These are phyloP conservation scores for Ustilago nuda DNA, from an alignment of 1,284 basidiomycete genomes.

Conservation along the genomic window DNA sequence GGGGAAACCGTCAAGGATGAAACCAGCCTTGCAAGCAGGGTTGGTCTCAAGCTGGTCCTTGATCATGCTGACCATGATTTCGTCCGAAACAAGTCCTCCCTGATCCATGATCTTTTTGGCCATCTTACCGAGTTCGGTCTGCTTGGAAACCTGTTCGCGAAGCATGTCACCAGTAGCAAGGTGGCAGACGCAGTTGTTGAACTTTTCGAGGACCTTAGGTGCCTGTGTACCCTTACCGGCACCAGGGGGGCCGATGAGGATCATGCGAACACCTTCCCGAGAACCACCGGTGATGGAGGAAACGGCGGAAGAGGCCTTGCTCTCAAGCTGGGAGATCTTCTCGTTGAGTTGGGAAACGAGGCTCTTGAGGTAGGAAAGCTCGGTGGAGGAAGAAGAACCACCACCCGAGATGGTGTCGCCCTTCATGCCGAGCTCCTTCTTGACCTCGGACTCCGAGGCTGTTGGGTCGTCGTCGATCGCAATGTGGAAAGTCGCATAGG, in stretches of 20 bases:
- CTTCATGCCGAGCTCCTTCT: slow-evolving; percentile 48
- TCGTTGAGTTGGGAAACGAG: slow-evolving; percentile 66
- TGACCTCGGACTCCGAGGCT: slow-evolving; percentile 45
- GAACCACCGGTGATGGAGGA: slow-evolving; percentile 27
- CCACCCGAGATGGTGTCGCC: slow-evolving; percentile 39
- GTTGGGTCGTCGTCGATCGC: not conserved
- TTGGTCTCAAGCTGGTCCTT: slow-evolving; percentile 95
- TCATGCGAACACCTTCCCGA: slow-evolving; percentile 74
- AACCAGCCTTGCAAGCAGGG: slow-evolving; percentile 90
- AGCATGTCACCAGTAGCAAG: slow-evolving; percentile 98
- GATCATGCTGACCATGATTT: slow-evolving; percentile 98
- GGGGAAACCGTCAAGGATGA: slow-evolving; percentile 98
- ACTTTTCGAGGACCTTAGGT: slow-evolving; percentile 89
- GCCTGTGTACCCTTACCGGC: slow-evolving; percentile 99
- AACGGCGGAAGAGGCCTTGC: slow-evolving; percentile 36
- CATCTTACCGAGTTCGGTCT: slow-evolving; percentile 87
- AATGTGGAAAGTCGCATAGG: not conserved
- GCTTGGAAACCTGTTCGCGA: slow-evolving; percentile 87
- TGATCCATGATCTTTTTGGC: slow-evolving; percentile 99
- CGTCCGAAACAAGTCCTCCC: slow-evolving; percentile 86
- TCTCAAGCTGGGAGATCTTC: slow-evolving; percentile 62
- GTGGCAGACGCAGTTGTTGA: slow-evolving; percentile 87
- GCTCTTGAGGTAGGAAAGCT: slow-evolving; percentile 65
- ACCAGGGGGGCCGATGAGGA: slow-evolving; percentile 94
- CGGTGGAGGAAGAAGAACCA: slow-evolving; percentile 28